These are phyloP conservation scores for Crithidia thermophila DNA, from an alignment of 208 protist genomes.

Conservation along the genomic window DNA sequence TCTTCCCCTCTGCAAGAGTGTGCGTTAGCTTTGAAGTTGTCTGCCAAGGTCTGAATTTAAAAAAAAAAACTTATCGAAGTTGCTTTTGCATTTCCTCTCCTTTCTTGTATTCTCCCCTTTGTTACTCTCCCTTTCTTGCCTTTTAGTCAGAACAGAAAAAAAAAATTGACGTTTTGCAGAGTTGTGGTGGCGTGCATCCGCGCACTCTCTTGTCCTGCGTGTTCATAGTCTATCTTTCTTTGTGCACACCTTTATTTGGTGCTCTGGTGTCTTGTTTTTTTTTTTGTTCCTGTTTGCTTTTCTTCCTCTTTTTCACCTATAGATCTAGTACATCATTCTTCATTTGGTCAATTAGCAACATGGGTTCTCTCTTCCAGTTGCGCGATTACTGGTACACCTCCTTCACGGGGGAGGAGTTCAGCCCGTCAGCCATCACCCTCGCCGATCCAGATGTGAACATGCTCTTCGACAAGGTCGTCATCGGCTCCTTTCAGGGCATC, in stretches of 20 bases:
- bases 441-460: slow-evolving; percentile 79
- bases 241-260: not conserved
- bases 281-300: slow-evolving; percentile 8
- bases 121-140: not conserved
- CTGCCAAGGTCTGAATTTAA: not conserved
- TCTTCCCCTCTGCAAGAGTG: too few species aligned
- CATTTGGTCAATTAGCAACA: too few species aligned
- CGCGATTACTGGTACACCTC: slow-evolving; percentile 90
- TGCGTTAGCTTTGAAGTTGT: too few species aligned
- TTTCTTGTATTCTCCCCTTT: not conserved
- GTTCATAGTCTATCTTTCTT: too few species aligned
- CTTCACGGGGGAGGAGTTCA: slow-evolving; percentile 85
- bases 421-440: slow-evolving; percentile 54
- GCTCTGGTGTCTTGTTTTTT: not conserved
- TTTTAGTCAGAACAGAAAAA: slow-evolving; percentile 1
- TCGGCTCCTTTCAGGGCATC: slow-evolving; percentile 87
- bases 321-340: too few species aligned
- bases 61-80: slow-evolving; percentile 6
- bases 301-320: slow-evolving; percentile 10
- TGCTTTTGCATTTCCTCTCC: slow-evolving; percentile 8
- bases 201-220: too few species aligned
- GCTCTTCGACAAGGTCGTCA: slow-evolving; percentile 58
- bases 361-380: slow-evolving; percentile 92
- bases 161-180: too few species aligned
- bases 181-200: too few species aligned